phyloP scores from a whole-genome alignment of 768 basidiomycete genomes.

The Neoboletus brunneissimus region DNA sequence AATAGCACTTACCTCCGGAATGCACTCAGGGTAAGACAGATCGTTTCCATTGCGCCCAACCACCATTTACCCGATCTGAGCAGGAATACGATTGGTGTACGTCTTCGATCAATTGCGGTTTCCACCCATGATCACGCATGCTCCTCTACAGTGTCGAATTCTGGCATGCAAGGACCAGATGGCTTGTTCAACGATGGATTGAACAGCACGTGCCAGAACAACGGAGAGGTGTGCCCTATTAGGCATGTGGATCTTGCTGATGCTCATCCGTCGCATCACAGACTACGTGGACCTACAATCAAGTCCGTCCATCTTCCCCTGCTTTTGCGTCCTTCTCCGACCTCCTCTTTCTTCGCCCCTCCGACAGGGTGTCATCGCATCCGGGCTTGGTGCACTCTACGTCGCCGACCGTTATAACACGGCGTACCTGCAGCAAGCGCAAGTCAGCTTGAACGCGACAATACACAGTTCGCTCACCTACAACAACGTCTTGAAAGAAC shows the following conservation, averaged over 20 bases:
- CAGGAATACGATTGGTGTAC: constrained; percentile 32
- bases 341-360: not conserved
- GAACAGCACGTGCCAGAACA: constrained; percentile 29
- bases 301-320: constrained; percentile 33
- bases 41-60: not conserved
- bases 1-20: constrained; percentile 45
- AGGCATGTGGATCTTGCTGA: not conserved
- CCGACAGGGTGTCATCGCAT: constrained; percentile 50
- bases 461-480: constrained; percentile 37
- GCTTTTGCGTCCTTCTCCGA: not conserved
- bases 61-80: not conserved
- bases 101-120: constrained; percentile 1
- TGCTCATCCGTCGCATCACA: not conserved
- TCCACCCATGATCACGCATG: not conserved
- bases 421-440: constrained; percentile 44
- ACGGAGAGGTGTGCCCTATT: constrained; percentile 15
- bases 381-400: constrained; percentile 47
- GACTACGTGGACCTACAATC: constrained; percentile 63
- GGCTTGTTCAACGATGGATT: constrained; percentile 34
- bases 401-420: constrained; percentile 36
- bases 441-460: constrained; percentile 53
- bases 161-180: constrained; percentile 29
- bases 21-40: constrained; percentile 40
- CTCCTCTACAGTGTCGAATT: constrained; percentile 20
- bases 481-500: constrained; percentile 46